Evolutionary conservation across 371 early-diverging fungal species (phyloP).

Genomic region (Zychaea mexicana): DNA sequence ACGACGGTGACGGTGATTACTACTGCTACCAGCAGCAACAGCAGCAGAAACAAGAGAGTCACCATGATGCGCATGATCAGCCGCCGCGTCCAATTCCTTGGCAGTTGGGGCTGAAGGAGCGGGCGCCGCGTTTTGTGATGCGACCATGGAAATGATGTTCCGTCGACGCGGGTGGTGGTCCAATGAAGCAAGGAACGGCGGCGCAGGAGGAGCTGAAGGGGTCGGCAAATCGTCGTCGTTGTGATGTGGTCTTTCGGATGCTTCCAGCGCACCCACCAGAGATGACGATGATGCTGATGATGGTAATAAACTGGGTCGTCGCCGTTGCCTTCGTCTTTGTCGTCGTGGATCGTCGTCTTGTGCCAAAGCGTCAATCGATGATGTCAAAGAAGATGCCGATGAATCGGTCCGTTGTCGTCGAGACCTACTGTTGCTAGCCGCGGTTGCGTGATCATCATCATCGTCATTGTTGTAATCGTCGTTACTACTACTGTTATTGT

Average conservation of each 20-base stretch:
- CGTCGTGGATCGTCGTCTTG: background rate
- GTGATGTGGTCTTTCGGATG: background rate
- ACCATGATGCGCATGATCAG: background rate
- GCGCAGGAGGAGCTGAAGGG: conserved; percentile 18
- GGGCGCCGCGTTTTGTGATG: conserved; percentile 12
- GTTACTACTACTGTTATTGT: background rate
- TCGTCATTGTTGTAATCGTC: background rate
- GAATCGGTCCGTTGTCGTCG: too few species aligned
- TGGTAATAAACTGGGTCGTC: too few species aligned
- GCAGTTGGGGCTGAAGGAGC: conserved; percentile 26
- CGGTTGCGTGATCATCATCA: background rate
- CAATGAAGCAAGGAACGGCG: conserved; percentile 2
- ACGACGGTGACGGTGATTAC: background rate
- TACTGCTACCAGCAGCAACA: background rate
- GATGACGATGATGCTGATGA: background rate
- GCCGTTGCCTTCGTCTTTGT: conserved; percentile 3
- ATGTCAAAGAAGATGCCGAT: background rate
- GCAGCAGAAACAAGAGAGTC: too few species aligned
- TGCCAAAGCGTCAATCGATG: background rate
- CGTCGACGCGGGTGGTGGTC: conserved; percentile 5
- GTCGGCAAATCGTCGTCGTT: background rate
- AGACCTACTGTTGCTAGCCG: background rate
- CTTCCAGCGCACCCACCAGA: background rate
- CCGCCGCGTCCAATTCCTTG: conserved; percentile 19
- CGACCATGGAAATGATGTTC: conserved; percentile 10